Evolutionary conservation across 1,284 basidiomycete species (phyloP).

Genomic region (Puccinia hordei): DNA sequence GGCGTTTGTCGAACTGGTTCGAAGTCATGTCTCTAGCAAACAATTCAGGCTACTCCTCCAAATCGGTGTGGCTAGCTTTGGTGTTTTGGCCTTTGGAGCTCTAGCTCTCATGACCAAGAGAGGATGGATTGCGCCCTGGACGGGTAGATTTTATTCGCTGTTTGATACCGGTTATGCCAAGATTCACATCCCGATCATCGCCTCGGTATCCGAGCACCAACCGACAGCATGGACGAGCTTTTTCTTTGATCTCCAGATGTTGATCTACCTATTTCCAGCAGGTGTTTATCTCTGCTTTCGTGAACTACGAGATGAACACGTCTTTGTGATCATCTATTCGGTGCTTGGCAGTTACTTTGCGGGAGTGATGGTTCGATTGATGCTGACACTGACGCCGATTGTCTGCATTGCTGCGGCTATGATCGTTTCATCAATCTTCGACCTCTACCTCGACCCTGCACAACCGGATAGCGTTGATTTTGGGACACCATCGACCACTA

Average conservation of each 20-base stretch:
- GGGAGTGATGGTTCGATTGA: slow-evolving; percentile 96
- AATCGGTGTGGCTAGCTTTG: slow-evolving; percentile 61
- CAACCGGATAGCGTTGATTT: slow-evolving; percentile 54
- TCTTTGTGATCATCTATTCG: slow-evolving; percentile 98
- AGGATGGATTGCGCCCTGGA: slow-evolving; percentile 98
- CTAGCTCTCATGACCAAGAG: slow-evolving; percentile 73
- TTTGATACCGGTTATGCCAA: slow-evolving; percentile 99
- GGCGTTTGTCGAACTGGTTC: slow-evolving; percentile 85
- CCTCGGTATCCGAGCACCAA: slow-evolving; percentile 99
- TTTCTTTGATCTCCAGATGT: slow-evolving; percentile 98
- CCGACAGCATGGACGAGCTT: slow-evolving; percentile 99
- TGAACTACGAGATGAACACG: slow-evolving; percentile 90
- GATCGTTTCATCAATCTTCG: slow-evolving; percentile 82
- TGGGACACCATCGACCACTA: slow-evolving; percentile 52
- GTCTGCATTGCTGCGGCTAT: slow-evolving; percentile 90
- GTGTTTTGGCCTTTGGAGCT: slow-evolving; percentile 66
- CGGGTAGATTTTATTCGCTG: slow-evolving; percentile 96
- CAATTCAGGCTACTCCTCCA: slow-evolving; percentile 87
- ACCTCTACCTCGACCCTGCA: slow-evolving; percentile 77
- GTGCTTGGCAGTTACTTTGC: slow-evolving; percentile 97
- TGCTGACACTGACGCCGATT: slow-evolving; percentile 87
- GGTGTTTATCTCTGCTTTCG: slow-evolving; percentile 93
- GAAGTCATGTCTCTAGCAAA: slow-evolving; percentile 84
- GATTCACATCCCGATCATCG: slow-evolving; percentile 96
- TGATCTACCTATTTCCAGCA: slow-evolving; percentile 96